phyloP scores from a whole-genome alignment of 1,139 yeast species.

The Sugiyamaella japonica region DNA sequence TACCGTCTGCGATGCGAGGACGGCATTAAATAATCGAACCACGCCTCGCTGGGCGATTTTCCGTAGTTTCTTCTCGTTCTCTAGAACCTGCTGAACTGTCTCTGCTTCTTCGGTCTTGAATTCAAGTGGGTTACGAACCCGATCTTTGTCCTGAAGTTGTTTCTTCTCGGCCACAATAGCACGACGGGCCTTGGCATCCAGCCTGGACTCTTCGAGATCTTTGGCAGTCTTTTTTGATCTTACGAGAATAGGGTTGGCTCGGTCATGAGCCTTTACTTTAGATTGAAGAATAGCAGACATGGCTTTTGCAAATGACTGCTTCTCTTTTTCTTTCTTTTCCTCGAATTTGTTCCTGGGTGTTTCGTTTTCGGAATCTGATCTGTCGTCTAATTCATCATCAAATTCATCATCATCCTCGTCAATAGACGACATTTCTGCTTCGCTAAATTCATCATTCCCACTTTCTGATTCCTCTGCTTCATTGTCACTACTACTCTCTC shows the following conservation, averaged over 20 bases:
- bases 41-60: conserved; percentile 94
- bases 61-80: conserved; percentile 68
- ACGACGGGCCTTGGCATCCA: conserved; percentile 81
- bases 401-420: conserved; percentile 24
- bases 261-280: conserved; percentile 80
- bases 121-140: conserved; percentile 70
- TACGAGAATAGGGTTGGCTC: conserved; percentile 87
- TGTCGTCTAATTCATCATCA: neutral
- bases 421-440: conserved; percentile 24
- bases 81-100: conserved; percentile 47
- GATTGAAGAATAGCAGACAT: conserved; percentile 83
- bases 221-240: conserved; percentile 63
- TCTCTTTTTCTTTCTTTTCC: conserved; percentile 52
- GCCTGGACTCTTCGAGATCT: conserved; percentile 74
- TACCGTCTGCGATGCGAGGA: conserved; percentile 71
- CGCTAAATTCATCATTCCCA: conserved; percentile 6
- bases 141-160: conserved; percentile 61
- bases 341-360: conserved; percentile 20
- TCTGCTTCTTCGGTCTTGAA: conserved; percentile 53
- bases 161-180: conserved; percentile 72
- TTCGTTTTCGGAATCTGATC: conserved; percentile 19
- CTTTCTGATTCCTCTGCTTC: conserved; percentile 8
- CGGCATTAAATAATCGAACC: conserved; percentile 86
- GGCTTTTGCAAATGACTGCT: conserved; percentile 76
- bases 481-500: conserved; percentile 20